phyloP scores from a whole-genome alignment of 208 protist species.

The Lotmaria passim region DNA sequence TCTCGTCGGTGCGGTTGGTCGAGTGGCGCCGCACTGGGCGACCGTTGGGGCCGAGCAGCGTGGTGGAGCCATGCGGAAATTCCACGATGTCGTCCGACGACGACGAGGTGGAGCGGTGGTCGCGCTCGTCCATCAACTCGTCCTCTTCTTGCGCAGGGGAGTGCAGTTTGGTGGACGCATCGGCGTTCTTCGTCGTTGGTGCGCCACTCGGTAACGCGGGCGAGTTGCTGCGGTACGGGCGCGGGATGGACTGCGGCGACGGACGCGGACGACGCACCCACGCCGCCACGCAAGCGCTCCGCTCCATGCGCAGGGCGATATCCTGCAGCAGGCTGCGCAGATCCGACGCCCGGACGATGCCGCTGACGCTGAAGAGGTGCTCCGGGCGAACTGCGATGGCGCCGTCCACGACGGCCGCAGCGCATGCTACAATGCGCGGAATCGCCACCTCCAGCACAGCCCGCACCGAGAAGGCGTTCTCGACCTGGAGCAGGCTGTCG shows the following conservation, averaged over 20 bases:
- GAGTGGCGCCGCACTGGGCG: constrained; percentile 30
- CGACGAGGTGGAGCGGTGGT: constrained; percentile 14
- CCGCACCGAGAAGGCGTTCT: constrained; percentile 58
- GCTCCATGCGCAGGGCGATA: constrained; percentile 51
- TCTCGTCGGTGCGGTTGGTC: constrained; percentile 3
- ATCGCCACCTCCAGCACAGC: constrained; percentile 44
- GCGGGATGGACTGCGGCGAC: not conserved
- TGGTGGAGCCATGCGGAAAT: constrained; percentile 47
- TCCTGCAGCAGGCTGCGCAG: constrained; percentile 46
- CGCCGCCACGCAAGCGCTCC: constrained; percentile 41
- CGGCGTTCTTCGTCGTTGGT: not conserved
- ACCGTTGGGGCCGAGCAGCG: constrained; percentile 39
- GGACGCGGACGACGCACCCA: constrained; percentile 30
- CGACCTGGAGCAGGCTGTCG: constrained; percentile 31
- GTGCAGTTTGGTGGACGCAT: constrained; percentile 7
- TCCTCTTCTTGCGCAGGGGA: constrained; percentile 24
- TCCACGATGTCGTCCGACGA: constrained; percentile 50
- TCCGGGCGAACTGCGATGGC: constrained; percentile 33
- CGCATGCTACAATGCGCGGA: constrained; percentile 48
- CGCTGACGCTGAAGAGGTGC: constrained; percentile 50
- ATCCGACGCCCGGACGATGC: constrained; percentile 40
- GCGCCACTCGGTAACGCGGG: not conserved
- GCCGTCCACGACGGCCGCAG: constrained; percentile 39
- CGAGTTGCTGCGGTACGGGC: constrained; percentile 5
- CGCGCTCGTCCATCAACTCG: constrained; percentile 18